These are phyloP conservation scores for Nephelium lappaceum DNA, from an alignment of 345 rosid species.

Conservation along the genomic window DNA sequence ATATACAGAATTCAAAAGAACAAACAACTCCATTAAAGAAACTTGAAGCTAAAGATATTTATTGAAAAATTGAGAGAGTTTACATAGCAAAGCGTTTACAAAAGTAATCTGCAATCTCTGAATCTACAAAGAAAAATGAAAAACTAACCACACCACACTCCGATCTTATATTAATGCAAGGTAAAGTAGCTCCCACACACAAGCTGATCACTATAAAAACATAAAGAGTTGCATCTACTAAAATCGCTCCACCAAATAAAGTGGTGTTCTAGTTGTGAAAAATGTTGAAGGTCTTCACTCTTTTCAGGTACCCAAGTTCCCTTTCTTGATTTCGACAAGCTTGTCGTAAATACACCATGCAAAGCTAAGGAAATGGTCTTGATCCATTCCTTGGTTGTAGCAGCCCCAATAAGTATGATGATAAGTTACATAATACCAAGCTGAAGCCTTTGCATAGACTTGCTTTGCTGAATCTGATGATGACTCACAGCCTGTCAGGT, in stretches of 20 bases:
- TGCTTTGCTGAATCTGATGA: conserved; percentile 17
- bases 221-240: neutral
- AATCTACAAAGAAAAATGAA: too few species aligned
- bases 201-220: neutral
- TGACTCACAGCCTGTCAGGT: conserved; percentile 22
- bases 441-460: conserved; percentile 48
- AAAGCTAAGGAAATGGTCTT: conserved; percentile 49
- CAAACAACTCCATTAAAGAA: too few species aligned
- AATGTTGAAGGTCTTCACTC: neutral
- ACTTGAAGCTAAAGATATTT: too few species aligned
- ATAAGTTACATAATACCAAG: conserved; percentile 54
- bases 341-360: conserved; percentile 49
- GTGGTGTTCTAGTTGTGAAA: neutral
- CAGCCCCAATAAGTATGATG: conserved; percentile 39
- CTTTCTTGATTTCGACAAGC: conserved; percentile 35
- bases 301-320: neutral
- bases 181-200: neutral
- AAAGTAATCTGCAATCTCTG: too few species aligned
- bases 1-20: too few species aligned
- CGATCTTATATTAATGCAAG: neutral
- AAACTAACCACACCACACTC: too few species aligned
- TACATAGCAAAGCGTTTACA: too few species aligned
- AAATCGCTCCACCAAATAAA: conserved; percentile 9
- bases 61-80: too few species aligned
- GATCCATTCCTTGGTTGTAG: conserved; percentile 40